phyloP scores from a whole-genome alignment of 371 early-diverging fungal genomes.

The Gilbertella persicaria region DNA sequence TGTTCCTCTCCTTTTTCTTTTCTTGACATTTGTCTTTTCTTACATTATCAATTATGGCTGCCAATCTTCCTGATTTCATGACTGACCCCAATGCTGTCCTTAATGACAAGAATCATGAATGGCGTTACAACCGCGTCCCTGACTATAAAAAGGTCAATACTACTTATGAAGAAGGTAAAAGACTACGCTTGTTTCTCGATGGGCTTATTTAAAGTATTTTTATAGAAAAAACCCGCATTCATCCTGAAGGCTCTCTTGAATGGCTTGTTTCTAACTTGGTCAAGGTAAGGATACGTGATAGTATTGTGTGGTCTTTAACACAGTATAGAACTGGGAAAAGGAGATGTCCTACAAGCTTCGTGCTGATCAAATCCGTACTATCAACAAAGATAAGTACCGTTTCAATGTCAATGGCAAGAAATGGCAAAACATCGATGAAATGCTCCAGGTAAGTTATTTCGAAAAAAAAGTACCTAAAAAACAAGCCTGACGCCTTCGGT shows the following conservation, averaged over 20 bases:
- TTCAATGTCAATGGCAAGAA: conserved; percentile 50
- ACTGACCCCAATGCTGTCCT: conserved; percentile 57
- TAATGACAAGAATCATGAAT: conserved; percentile 46
- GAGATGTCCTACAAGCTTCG: conserved; percentile 55
- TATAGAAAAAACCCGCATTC: conserved; percentile 42
- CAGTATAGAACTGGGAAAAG: conserved; percentile 57
- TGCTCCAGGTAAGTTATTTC: conserved; percentile 37
- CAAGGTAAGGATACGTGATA: conserved; percentile 28
- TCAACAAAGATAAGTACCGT: conserved; percentile 43
- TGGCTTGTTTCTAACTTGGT: conserved; percentile 54
- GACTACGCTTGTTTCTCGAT: neutral
- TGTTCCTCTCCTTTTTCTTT: too few species aligned
- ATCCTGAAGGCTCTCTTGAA: conserved; percentile 48
- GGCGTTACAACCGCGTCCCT: conserved; percentile 53
- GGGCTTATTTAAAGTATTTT: too few species aligned
- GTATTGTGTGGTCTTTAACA: neutral
- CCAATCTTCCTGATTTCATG: conserved; percentile 53
- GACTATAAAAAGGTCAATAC: conserved; percentile 53
- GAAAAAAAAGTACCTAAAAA: too few species aligned
- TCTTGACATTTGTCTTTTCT: too few species aligned
- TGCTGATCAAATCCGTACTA: conserved; percentile 54
- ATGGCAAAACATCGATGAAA: conserved; percentile 46
- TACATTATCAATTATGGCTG: conserved; percentile 19
- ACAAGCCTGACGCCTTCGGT: neutral
- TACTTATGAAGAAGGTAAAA: conserved; percentile 43